Evolutionary conservation across 2,329 filamentous ascomycete species (phyloP).

Genomic region (Aspergillus sp.): DNA sequence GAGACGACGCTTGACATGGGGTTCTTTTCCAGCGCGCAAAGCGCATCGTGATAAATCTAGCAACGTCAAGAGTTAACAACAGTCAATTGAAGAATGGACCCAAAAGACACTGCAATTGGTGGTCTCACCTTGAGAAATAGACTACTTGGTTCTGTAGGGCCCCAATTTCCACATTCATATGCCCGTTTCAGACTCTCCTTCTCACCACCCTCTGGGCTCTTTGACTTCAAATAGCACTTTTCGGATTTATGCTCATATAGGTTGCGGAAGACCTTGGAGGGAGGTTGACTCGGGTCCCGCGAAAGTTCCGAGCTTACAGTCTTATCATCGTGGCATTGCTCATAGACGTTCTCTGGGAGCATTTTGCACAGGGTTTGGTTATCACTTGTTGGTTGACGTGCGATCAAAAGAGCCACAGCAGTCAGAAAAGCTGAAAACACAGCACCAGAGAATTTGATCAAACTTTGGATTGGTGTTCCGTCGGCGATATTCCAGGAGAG

Average conservation of each 20-base stretch:
- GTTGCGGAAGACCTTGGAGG: conserved; percentile 51
- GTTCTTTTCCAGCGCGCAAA: conserved; percentile 39
- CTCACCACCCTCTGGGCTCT: conserved; percentile 16
- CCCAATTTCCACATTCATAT: conserved; percentile 63
- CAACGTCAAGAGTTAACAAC: no score
- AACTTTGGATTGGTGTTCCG: no score
- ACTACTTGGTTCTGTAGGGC: conserved; percentile 56
- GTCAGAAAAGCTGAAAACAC: background rate
- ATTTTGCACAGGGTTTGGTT: conserved; percentile 18
- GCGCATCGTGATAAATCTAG: conserved; percentile 61
- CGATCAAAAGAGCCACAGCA: conserved; percentile 4
- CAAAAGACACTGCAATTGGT: background rate
- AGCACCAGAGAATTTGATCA: no score
- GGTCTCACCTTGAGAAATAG: conserved; percentile 57
- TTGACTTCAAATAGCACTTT: conserved; percentile 1
- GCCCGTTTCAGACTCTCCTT: conserved; percentile 49
- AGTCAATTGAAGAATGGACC: no score
- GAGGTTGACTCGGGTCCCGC: conserved; percentile 48
- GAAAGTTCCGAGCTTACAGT: conserved; percentile 58
- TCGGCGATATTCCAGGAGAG: no score
- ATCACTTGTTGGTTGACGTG: conserved; percentile 10
- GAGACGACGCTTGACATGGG: conserved; percentile 48
- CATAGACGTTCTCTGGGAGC: conserved; percentile 45
- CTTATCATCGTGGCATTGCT: conserved; percentile 48
- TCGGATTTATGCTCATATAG: conserved; percentile 45